Evolutionary conservation across 768 basidiomycete genomes (phyloP).

Genomic region (Cystoderma amianthinum): DNA sequence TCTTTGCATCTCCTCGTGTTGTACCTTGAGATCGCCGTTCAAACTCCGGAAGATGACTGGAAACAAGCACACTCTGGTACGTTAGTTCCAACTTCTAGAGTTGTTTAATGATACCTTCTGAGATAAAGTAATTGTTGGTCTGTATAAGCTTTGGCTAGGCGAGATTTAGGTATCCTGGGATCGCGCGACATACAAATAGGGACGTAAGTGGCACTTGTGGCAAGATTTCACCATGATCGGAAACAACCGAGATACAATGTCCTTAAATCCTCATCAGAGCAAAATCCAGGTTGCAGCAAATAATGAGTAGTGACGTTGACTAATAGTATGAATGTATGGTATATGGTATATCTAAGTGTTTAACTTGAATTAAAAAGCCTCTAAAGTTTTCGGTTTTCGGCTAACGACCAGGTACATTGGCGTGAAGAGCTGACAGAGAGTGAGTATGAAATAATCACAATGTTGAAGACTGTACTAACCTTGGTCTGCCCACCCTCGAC

Average conservation of each 20-base stretch:
- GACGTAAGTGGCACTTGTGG: neutral
- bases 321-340: conserved; percentile 7
- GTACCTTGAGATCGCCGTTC: conserved; percentile 53
- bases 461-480: conserved; percentile 31
- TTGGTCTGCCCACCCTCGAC: conserved; percentile 84
- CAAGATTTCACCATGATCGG: conserved; percentile 8
- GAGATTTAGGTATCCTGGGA: conserved; percentile 61
- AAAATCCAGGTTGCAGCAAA: too few relatives aligned
- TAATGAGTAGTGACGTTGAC: too few relatives aligned
- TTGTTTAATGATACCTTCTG: too few relatives aligned
- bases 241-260: conserved; percentile 26
- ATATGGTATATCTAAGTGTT: conserved; percentile 8
- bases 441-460: conserved; percentile 8
- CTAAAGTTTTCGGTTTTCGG: conserved; percentile 42
- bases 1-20: conserved; percentile 63
- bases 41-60: conserved; percentile 45
- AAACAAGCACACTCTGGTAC: too few relatives aligned
- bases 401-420: conserved; percentile 76
- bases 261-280: too few relatives aligned
- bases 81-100: too few relatives aligned
- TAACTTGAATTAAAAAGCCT: conserved; percentile 1
- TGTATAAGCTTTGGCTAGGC: conserved; percentile 58
- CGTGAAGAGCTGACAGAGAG: conserved; percentile 61
- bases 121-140: conserved; percentile 57
- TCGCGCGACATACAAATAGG: conserved; percentile 35